Evolutionary conservation across 2,329 filamentous ascomycete genomes (phyloP).

Genomic region (Hymenoscyphus scutula): DNA sequence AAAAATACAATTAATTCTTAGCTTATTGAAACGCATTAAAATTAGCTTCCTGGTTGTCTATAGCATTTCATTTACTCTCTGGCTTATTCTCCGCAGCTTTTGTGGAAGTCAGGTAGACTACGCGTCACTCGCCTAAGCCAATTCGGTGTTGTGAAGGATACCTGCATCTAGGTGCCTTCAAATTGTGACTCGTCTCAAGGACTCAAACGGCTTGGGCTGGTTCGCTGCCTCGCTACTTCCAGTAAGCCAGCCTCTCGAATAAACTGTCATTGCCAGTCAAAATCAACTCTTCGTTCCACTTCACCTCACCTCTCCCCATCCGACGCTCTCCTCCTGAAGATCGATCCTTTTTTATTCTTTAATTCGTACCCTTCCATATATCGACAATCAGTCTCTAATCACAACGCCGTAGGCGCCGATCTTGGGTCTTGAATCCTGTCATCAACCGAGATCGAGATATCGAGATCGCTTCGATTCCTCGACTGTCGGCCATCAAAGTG

Average conservation of each 20-base stretch:
- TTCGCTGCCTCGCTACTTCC: neutral
- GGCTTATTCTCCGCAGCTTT: neutral
- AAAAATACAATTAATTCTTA: too few relatives aligned
- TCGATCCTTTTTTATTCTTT: neutral
- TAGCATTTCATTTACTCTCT: too few relatives aligned
- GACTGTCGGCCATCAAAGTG: neutral
- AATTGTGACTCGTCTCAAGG: too few relatives aligned
- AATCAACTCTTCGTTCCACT: neutral
- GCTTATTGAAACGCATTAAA: too few relatives aligned
- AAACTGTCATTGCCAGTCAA: neutral
- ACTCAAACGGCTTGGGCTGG: too few relatives aligned
- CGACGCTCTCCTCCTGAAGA: neutral
- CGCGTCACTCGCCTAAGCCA: neutral
- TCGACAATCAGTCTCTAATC: too few relatives aligned
- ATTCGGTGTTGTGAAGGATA: neutral
- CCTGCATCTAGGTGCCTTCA: neutral
- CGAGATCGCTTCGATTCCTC: neutral
- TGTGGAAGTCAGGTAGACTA: neutral
- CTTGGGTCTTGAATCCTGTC: neutral
- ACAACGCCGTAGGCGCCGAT: neutral
- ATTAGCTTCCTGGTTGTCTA: too few relatives aligned
- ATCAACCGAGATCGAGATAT: neutral
- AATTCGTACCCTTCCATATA: too few relatives aligned
- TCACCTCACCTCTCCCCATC: neutral
- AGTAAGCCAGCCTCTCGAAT: neutral